These are phyloP conservation scores for Sarocladium kiliense DNA, from an alignment of 2,329 filamentous ascomycete species.

Conservation along the genomic window DNA sequence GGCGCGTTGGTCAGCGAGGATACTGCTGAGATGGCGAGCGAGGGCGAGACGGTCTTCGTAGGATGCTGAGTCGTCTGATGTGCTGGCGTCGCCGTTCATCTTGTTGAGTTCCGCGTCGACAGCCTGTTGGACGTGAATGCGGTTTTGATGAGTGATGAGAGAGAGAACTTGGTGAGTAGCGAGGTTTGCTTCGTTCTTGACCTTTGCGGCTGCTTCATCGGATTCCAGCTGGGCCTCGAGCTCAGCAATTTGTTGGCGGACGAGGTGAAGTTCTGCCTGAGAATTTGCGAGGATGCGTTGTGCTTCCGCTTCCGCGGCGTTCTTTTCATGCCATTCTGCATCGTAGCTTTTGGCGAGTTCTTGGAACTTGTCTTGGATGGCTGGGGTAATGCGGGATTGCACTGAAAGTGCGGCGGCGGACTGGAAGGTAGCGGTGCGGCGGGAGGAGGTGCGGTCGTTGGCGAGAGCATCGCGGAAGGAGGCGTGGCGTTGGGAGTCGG, in stretches of 20 bases:
- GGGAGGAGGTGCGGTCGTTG: slow-evolving; percentile 48
- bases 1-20: slow-evolving; percentile 54
- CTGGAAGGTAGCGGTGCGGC: slow-evolving; percentile 37
- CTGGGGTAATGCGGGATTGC: slow-evolving; percentile 61
- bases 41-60: slow-evolving; percentile 53
- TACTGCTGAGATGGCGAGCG: slow-evolving; percentile 49
- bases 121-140: slow-evolving; percentile 45
- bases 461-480: slow-evolving; percentile 44
- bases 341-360: slow-evolving; percentile 68
- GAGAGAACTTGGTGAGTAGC: slow-evolving; percentile 44
- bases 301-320: slow-evolving; percentile 63
- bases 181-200: slow-evolving; percentile 44
- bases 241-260: slow-evolving; percentile 56
- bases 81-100: slow-evolving; percentile 40
- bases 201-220: slow-evolving; percentile 47
- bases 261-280: slow-evolving; percentile 58
- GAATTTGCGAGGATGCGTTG: slow-evolving; percentile 61
- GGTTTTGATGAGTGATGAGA: slow-evolving; percentile 47
- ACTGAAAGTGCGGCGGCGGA: slow-evolving; percentile 65
- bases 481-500: slow-evolving; percentile 53
- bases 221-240: slow-evolving; percentile 50
- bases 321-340: slow-evolving; percentile 69
- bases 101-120: slow-evolving; percentile 46
- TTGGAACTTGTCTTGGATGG: slow-evolving; percentile 68
- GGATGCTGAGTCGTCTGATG: slow-evolving; percentile 32